Evolutionary conservation across 768 basidiomycete species (phyloP).

Genomic region (Lactarius pseudohatsudake): DNA sequence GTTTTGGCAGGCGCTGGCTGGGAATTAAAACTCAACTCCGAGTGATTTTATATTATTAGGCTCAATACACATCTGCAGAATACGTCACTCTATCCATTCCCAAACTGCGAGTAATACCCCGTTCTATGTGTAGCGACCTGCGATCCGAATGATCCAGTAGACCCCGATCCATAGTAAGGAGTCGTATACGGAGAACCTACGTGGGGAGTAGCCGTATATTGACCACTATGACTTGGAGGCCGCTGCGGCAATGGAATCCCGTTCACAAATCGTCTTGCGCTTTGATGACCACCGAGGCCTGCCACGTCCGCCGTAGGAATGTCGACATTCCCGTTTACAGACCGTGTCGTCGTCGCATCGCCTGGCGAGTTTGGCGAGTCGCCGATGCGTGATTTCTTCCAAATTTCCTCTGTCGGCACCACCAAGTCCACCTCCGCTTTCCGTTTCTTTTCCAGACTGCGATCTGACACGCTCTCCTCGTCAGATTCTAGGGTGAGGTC

Average conservation of each 20-base stretch:
- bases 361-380: slow-evolving; percentile 26
- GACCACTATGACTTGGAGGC: slow-evolving; percentile 13
- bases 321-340: slow-evolving; percentile 26
- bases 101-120: slow-evolving; percentile 23
- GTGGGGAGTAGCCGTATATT: slow-evolving; percentile 11
- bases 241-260: slow-evolving; percentile 17
- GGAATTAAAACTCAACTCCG: neutral
- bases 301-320: slow-evolving; percentile 19
- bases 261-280: slow-evolving; percentile 27
- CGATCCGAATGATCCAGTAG: slow-evolving; percentile 22
- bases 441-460: slow-evolving; percentile 58
- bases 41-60: neutral
- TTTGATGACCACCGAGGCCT: slow-evolving; percentile 23
- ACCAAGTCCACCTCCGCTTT: slow-evolving; percentile 49
- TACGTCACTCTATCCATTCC: slow-evolving; percentile 19
- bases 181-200: slow-evolving; percentile 15
- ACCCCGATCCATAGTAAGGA: slow-evolving; percentile 16
- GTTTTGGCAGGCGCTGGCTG: neutral
- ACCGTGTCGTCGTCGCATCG: slow-evolving; percentile 21
- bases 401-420: slow-evolving; percentile 64
- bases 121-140: slow-evolving; percentile 23
- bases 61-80: neutral
- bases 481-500: slow-evolving; percentile 83
- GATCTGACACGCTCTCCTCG: slow-evolving; percentile 52
- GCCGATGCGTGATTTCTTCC: slow-evolving; percentile 64